phyloP scores from a whole-genome alignment of 306 rosid species.

The Betula pendula region DNA sequence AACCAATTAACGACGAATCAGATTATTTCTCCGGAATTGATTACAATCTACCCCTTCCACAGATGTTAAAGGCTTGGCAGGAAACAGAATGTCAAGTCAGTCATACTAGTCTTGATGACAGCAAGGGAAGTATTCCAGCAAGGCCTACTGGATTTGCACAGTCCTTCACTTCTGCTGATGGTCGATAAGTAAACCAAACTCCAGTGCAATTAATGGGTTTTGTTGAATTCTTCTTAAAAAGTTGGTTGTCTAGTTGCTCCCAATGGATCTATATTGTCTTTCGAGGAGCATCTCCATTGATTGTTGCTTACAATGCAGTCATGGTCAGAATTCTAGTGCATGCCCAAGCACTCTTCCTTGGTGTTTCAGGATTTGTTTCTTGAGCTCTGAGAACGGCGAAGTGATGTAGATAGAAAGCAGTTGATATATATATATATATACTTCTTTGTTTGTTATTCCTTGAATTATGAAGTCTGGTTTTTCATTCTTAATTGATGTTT shows the following conservation, averaged over 20 bases:
- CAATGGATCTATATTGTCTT: constrained; percentile 12
- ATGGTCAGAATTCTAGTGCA: constrained; percentile 2
- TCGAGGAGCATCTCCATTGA: constrained; percentile 18
- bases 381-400: constrained; percentile 5
- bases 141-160: constrained; percentile 75
- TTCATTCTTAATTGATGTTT: not conserved
- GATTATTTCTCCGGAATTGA: constrained; percentile 49
- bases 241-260: constrained; percentile 11
- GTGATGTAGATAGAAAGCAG: constrained; percentile 11
- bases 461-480: not conserved
- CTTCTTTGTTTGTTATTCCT: not conserved
- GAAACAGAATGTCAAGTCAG: constrained; percentile 53
- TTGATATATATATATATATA: not conserved
- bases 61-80: constrained; percentile 72
- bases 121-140: constrained; percentile 63
- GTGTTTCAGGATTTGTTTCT: not conserved
- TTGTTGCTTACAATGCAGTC: constrained; percentile 9
- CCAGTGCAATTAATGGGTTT: constrained; percentile 3
- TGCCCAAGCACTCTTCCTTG: not conserved
- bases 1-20: constrained; percentile 50
- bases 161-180: constrained; percentile 67
- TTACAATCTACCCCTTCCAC: constrained; percentile 61
- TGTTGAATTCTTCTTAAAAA: constrained; percentile 12
- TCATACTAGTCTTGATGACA: constrained; percentile 47
- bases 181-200: constrained; percentile 42